Percentiles rank a stretch among this genome's conserved stretches.
phyloP scores from a whole-genome alignment of 2,329 filamentous ascomycete genomes.

The Fusarium domesticum region DNA sequence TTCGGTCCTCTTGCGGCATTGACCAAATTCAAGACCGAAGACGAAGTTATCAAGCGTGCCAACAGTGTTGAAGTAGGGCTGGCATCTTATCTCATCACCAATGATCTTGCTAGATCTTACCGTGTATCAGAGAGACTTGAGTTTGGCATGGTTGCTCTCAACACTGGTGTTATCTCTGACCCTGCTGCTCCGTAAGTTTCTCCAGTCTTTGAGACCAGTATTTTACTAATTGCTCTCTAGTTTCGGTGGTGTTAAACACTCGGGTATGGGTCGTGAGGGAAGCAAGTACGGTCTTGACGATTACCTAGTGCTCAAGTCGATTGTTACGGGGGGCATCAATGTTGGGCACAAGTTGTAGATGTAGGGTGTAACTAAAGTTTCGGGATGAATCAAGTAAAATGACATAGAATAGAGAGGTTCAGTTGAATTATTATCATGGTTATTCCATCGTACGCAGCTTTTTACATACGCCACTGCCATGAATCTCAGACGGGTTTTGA shows the following conservation, averaged over 20 bases:
- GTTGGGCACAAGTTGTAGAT: neutral
- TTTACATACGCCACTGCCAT: no score
- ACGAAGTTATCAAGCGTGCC: constrained; percentile 57
- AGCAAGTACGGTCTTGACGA: constrained; percentile 60
- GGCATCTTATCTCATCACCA: constrained; percentile 67
- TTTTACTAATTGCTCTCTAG: constrained; percentile 14
- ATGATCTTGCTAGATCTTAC: constrained; percentile 64
- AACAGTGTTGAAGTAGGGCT: constrained; percentile 62
- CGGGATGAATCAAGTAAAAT: no score
- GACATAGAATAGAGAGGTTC: no score
- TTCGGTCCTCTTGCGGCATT: constrained; percentile 64
- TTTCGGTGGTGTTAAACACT: constrained; percentile 62
- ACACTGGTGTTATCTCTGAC: constrained; percentile 47
- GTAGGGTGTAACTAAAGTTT: no score
- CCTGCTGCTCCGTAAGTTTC: constrained; percentile 26
- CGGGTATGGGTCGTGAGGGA: constrained; percentile 59
- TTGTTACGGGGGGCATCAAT: constrained; percentile 41
- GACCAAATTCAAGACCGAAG: constrained; percentile 63
- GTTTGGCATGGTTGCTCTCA: constrained; percentile 67
- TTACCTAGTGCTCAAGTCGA: constrained; percentile 54
- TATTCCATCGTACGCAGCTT: no score
- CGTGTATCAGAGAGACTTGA: constrained; percentile 64
- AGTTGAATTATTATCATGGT: no score
- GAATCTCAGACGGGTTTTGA: no score
- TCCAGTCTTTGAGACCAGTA: no score